phyloP scores from a whole-genome alignment of 331 rosid species.

The Erythrophleum ivorense region DNA sequence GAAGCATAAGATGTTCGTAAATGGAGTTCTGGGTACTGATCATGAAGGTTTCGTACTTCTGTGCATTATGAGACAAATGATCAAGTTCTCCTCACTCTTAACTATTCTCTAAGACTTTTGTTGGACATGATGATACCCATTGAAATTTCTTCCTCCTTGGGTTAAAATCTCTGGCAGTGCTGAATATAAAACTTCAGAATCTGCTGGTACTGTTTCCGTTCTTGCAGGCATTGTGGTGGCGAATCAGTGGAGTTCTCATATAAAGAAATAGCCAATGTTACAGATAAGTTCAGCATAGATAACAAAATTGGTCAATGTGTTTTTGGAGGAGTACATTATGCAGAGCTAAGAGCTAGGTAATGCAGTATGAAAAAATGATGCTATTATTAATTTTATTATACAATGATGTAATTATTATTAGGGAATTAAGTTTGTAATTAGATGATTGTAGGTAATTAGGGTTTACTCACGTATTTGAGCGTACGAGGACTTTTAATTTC shows the following conservation, averaged over 20 bases:
- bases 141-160: background rate
- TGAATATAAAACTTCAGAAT: background rate
- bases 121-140: background rate
- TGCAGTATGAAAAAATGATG: background rate
- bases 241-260: slow-evolving; percentile 74
- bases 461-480: too few species aligned
- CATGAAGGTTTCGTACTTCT: background rate
- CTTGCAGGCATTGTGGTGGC: slow-evolving; percentile 49
- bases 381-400: too few species aligned
- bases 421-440: background rate
- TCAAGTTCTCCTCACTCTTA: background rate
- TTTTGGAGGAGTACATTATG: slow-evolving; percentile 81
- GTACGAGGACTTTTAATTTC: too few species aligned
- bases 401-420: background rate
- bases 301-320: slow-evolving; percentile 83
- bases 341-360: slow-evolving; percentile 5
- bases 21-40: background rate
- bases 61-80: background rate
- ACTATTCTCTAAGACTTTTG: too few species aligned
- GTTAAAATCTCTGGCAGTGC: background rate
- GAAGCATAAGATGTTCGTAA: background rate
- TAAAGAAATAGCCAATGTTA: slow-evolving; percentile 75
- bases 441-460: background rate
- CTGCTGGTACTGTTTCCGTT: slow-evolving; percentile 19
- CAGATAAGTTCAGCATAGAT: slow-evolving; percentile 71